Evolutionary conservation across 2,329 filamentous ascomycete species (phyloP), one percentile per base, ranked within the genome.

Genomic region (Westerdykella aurantiaca): DNA sequence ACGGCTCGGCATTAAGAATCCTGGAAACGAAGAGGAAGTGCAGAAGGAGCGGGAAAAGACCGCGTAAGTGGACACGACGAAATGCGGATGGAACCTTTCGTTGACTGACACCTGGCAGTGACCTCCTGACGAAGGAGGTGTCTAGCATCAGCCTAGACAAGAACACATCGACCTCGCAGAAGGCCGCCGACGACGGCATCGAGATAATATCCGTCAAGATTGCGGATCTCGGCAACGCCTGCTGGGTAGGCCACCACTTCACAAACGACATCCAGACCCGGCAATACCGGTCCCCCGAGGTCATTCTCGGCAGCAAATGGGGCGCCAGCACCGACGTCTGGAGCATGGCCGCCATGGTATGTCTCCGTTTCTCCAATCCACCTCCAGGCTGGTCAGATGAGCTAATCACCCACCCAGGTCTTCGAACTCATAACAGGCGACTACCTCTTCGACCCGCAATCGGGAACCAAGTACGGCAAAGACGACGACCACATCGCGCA

Each of bases 271-370:
- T 98, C 60, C 93, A 98, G 68, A 98, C 93, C 7, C 80, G 93
- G 60, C 93, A 98, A 70, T 98, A 98, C 69, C 80, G 93, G 45
- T 97, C 93, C 1, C 93, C 93, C 1, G 93, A 98, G 70, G 93
- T 98, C 44, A 97, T 98, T 48, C 74, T 98, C 16, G 93, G 93
- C 33, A 82, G 89, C 3, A 97, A 97, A 74, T 98, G 93, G 93
- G 93, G 93, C 55, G 93, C 93, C n/a, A 97, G 91, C 65, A 97
- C 93, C 1, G 93, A 98, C 69, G 87, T 97, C 6, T 98, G 93
- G 93, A 97, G 91, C 71, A 98, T 98, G 93, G 90, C 93, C 46
- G 87, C 87, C 55, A 98, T 98, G 93, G 93, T 97, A 77, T 59
- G 81, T 63, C 31, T 7, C 10, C 21, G 14, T 6, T n/a, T 11